Base-by-base conservation (phyloP, 176 grass and related monocot species). In the Carex cristatella region DNA sequence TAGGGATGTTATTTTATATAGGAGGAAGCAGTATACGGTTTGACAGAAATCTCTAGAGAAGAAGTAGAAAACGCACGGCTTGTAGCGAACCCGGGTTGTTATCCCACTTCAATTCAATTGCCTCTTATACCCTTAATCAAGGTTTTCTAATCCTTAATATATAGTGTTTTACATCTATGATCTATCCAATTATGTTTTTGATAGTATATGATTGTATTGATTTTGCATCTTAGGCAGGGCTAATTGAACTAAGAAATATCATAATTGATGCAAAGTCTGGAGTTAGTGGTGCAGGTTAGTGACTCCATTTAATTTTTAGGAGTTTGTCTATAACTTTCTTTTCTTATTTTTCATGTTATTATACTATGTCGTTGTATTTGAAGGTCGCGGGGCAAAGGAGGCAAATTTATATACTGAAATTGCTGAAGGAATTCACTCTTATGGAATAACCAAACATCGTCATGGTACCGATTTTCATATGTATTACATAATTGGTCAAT, bases 241-340 rank as follows among this genome's bases (percentile, higher is more conserved):
- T 95, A 59, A 91, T 99, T 83, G 94, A 94, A 65, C 7, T 89
- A 51, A 91, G 79, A 66, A 99, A 95, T 86, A 95, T 99, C 81
- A 99, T 95, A 74, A 92, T 99, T 84, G 96, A 95, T 99, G 84
- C 96, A 83, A 99, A 99, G 86, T 99, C 93, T 81, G 96, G 93
- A 56, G 96, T 95, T 51, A 99, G 88, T 74, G 93, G 96, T 84
- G 93, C 96, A 92, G 96, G 96, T 98, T 74, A 2, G 83, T 51
- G 79, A 32, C 79, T 65, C 58, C 55, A 51, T 62, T 35, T 14
- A 75, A 13, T 32, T 37, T 16, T 77, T 9, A 77, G 10, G 28
- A 56, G 73, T 2, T 33, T 16, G 23, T 12, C 27, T 77, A 77
- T 55, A 32, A 31, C 16, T 77, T 77, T 8, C 27, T 56, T 76